Conservation (phyloP, 2,329 filamentous ascomycete genomes). For the Pyrenophora tritici-repentis region DNA sequence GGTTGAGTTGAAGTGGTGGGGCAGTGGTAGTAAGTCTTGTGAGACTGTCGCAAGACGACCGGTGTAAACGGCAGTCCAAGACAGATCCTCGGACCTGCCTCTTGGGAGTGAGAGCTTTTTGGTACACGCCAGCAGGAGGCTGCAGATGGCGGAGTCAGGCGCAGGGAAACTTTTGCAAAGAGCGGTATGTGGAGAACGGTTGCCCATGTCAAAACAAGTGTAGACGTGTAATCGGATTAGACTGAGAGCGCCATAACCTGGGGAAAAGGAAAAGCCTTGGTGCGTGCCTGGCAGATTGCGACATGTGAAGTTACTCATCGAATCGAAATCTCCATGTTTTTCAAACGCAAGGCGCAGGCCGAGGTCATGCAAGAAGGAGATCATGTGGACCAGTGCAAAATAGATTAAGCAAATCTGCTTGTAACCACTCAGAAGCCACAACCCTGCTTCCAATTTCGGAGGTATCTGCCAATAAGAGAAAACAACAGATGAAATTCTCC, state of each 20-base stretch:
- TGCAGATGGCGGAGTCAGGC: slow-evolving; percentile 3
- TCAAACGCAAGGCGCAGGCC: slow-evolving; percentile 7
- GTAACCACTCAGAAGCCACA: slow-evolving; percentile 28
- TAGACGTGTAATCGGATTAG: slow-evolving; percentile 19
- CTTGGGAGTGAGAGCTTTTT: slow-evolving; percentile 10
- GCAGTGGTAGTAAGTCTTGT: slow-evolving; percentile 22
- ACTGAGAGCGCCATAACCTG: slow-evolving; percentile 16
- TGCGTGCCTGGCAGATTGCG: slow-evolving; percentile 30
- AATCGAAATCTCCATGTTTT: slow-evolving; percentile 20
- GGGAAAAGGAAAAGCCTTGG: slow-evolving; percentile 16
- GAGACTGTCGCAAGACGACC: slow-evolving; percentile 27
- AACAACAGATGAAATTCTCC: background rate
- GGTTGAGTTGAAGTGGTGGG: background rate
- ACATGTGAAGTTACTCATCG: slow-evolving; percentile 2
- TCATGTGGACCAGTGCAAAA: slow-evolving; percentile 23
- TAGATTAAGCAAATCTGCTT: slow-evolving; percentile 27
- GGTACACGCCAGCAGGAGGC: slow-evolving; percentile 2
- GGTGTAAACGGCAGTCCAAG: slow-evolving; percentile 3
- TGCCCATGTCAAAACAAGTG: slow-evolving; percentile 2
- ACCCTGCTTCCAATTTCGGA: slow-evolving; percentile 18
- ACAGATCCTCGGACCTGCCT: slow-evolving; percentile 18
- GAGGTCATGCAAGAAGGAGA: slow-evolving; percentile 25
- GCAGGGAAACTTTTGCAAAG: background rate
- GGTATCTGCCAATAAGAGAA: slow-evolving; percentile 13
- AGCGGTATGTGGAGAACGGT: slow-evolving; percentile 4